Base-by-base conservation (phyloP, 257 asterid genomes). In the Capsicum chinense region DNA sequence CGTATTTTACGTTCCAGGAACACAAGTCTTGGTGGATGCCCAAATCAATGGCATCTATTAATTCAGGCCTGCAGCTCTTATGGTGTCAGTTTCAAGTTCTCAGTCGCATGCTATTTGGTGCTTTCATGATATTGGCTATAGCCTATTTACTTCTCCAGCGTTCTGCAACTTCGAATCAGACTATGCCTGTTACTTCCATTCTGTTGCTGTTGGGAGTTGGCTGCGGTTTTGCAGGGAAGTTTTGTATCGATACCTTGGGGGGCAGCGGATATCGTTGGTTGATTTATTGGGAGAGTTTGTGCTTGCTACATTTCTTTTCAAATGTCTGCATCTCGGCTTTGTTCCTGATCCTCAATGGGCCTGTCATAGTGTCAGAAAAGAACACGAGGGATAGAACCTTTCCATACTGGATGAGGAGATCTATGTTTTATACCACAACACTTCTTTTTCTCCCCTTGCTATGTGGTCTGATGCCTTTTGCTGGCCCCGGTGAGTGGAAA, bases 391-490 rank as follows among this genome's bases (percentile, higher is more conserved):
- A 21, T 26, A 37, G 91, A 0, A 19, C 33, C 3, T 47, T 93
- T 13, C 94, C 98, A 0, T 92, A 92, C 80, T 91, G 97, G 98
- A 68, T 81, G 59, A 92, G 98, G 82, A 87, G 91, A 82, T 17
- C 59, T 52, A 0, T 87, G 58, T 96, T 91, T 82, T 92, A 86
- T n/a, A 21, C 83, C 12, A 67, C 85, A 26, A 2, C 64, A 0
- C 83, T 90, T 84, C 81, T 93, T 4, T 9, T 90, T 86, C 92
- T 96, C 58, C 99, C 99, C 0, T 74, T 91, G 88, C 42, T 92
- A 48, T 93, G 99, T 8, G 98, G 99, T n/a, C 71, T 92, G 63
- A 86, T 94, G 91, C 98, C 99, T 17, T 96, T 94, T 66, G 99
- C 99, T 0, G 83, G 94, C 89, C 88, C 92, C 19, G 17, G 85